These are phyloP conservation scores for Botrytis hyacinthi DNA, from an alignment of 2,329 filamentous ascomycete genomes.

Conservation along the genomic window DNA sequence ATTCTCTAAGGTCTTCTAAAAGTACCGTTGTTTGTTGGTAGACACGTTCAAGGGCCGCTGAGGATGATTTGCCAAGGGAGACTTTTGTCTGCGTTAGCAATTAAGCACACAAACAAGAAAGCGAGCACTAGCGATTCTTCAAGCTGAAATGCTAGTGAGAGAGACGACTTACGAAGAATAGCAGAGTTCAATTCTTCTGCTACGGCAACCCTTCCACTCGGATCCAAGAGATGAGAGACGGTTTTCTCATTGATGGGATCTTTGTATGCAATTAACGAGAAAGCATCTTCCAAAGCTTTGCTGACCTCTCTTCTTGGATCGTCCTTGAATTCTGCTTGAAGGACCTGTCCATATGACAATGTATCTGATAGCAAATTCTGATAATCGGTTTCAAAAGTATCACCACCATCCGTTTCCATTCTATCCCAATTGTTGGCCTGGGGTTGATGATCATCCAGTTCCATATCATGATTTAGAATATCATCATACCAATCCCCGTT, in stretches of 20 bases:
- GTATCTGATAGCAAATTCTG: conserved; percentile 62
- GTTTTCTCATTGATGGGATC: conserved; percentile 74
- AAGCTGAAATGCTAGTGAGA: neutral
- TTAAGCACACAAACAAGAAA: neutral
- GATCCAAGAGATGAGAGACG: conserved; percentile 75
- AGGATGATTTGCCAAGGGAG: conserved; percentile 84
- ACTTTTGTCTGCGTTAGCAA: conserved; percentile 52
- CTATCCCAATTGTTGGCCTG: conserved; percentile 46
- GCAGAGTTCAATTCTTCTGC: conserved; percentile 93
- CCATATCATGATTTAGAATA: conserved; percentile 45
- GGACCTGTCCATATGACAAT: conserved; percentile 73
- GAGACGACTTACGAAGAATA: conserved; percentile 60
- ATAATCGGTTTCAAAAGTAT: conserved; percentile 32
- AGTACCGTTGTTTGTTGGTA: conserved; percentile 84
- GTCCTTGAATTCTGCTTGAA: conserved; percentile 73
- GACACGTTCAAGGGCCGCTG: conserved; percentile 78
- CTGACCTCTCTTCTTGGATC: conserved; percentile 69
- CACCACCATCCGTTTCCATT: conserved; percentile 52
- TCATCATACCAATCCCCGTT: conserved; percentile 42
- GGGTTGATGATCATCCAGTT: conserved; percentile 52
- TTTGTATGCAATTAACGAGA: conserved; percentile 81
- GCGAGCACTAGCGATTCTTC: neutral
- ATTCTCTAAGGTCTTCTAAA: conserved; percentile 75
- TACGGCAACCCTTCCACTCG: conserved; percentile 70
- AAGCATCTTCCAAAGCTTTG: conserved; percentile 77